Base-by-base conservation (phyloP, 192 early-diverging fungal species). In the Coemansia sp. region DNA sequence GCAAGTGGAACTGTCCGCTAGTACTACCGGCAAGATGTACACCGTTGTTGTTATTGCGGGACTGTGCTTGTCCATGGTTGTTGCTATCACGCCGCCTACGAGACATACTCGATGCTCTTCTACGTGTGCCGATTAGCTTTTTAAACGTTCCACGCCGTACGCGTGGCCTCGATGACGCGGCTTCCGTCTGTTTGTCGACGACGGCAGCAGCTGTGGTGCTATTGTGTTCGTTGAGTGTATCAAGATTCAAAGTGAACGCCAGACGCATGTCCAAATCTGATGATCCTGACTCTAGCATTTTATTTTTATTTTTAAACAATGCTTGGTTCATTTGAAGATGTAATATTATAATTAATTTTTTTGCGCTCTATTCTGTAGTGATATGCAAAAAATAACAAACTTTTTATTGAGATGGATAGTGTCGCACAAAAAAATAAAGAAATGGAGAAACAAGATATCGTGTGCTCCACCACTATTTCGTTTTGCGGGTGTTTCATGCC, bases 61-160 rank as follows among this genome's bases (percentile, higher is more conserved):
- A 28, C 25, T 21, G 24, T 23, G 19, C 19, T 56, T 26, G 2
- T 18, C 12, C 7, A 10, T 34, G 32, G 7, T 34, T 34, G 32
- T 1, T 34, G 32, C 12, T 34, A 34, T 5, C 12, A 6, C 12
- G 32, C 1, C 32, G 32, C 18, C 14, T n/a, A 25, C 25, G 31
- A 27, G 54, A 22, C 48, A 18, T 2, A 22, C 8, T 23, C 1
- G 54, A 12, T 10, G 22, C 24, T 0, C 64, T 34, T 48, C n/a
- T 28, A 18, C 48, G 64, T 7, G 54, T 23, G 16, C 64, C 31
- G 4, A 65, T 41, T 10, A 65, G 55, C 10, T 34, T 56, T 19
- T 56, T 41, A 26, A 65, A 23, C 18, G 64, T 65, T 1, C 48
- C 18, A 6, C 64, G 54, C 7, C 53, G n/a, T 7, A 55, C 30